These are phyloP conservation scores for Tetrahymena elliotti DNA, from an alignment of 73 alveolate genomes.

Conservation along the genomic window DNA sequence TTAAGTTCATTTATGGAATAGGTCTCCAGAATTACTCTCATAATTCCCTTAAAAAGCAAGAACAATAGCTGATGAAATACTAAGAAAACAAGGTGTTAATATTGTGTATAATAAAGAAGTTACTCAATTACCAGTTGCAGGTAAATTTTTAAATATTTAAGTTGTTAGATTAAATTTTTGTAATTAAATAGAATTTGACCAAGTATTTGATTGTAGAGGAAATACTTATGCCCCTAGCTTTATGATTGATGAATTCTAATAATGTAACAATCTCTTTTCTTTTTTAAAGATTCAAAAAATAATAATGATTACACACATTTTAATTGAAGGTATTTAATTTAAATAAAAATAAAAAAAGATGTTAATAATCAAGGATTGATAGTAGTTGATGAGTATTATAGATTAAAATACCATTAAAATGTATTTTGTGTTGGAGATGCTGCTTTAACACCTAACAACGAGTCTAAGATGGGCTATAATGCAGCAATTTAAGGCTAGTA, in stretches of 20 bases:
- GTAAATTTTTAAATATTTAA: background rate
- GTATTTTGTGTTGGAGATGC: background rate
- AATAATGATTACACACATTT: no score
- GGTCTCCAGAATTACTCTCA: background rate
- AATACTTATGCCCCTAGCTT: background rate
- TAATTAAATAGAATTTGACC: background rate
- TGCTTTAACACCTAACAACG: background rate
- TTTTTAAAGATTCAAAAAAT: no score
- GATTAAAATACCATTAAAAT: background rate
- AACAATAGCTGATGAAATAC: background rate
- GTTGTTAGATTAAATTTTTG: no score
- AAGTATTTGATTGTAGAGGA: background rate
- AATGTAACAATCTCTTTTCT: background rate
- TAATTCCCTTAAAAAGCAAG: background rate
- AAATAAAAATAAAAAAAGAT: background rate
- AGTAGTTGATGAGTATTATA: background rate
- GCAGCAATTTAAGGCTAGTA: background rate
- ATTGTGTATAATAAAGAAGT: background rate
- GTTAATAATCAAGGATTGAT: background rate
- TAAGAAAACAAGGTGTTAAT: background rate
- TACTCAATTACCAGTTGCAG: background rate
- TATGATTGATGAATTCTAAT: background rate
- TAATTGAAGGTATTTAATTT: no score
- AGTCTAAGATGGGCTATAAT: background rate
- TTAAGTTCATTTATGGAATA: background rate